Evolutionary conservation across 306 rosid genomes (phyloP).

Genomic region (Vicia sativa): DNA sequence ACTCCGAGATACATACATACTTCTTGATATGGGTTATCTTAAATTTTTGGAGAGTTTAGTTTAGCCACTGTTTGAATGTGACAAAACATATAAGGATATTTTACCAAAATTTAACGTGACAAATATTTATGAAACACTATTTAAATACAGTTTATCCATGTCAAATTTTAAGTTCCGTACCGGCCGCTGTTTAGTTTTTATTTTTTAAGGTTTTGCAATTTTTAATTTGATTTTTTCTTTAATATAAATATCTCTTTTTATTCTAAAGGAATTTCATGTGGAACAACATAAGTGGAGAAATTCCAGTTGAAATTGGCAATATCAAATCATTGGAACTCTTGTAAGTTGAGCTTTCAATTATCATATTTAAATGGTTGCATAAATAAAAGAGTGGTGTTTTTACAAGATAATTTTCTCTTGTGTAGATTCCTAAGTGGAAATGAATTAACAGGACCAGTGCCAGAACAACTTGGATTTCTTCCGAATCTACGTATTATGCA

Average conservation of each 20-base stretch:
- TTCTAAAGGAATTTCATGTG: constrained; percentile 20
- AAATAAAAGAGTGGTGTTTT: neutral
- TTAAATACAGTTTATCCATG: no score
- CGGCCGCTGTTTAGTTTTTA: no score
- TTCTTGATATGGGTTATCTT: no score
- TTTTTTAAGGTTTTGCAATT: neutral
- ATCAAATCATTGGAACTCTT: constrained; percentile 11
- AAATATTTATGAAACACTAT: no score
- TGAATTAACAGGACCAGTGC: constrained; percentile 7
- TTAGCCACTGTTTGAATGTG: no score
- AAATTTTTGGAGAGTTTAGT: no score
- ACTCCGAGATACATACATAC: neutral
- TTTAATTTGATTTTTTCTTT: neutral
- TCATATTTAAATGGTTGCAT: neutral
- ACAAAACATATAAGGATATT: no score
- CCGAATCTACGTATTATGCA: neutral
- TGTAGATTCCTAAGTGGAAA: constrained; percentile 4
- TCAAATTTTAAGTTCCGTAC: no score
- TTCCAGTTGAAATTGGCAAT: constrained; percentile 3
- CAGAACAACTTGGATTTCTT: constrained; percentile 5
- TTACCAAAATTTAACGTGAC: no score
- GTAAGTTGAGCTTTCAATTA: neutral
- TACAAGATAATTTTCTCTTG: neutral
- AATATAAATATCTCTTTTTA: neutral
- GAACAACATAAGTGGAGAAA: constrained; percentile 5